Percentiles rank a stretch among this genome's conserved stretches.
phyloP scores from a whole-genome alignment of 2,329 filamentous ascomycete genomes.

The Diplodia scrobiculata region DNA sequence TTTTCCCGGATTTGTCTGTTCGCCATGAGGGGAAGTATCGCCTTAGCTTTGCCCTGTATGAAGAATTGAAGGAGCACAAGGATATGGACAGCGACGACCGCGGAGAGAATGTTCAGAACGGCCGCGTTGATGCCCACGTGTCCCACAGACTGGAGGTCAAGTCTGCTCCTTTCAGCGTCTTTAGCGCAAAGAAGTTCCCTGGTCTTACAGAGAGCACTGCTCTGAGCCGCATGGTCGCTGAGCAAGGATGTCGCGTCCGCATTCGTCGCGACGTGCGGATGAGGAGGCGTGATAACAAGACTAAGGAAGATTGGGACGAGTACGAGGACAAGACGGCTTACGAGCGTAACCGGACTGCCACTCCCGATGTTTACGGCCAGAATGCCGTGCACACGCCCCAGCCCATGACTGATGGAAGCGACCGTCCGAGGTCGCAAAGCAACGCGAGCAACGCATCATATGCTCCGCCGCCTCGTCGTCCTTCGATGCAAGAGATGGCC shows the following conservation, averaged over 20 bases:
- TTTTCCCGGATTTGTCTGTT: conserved; percentile 95
- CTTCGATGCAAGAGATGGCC: conserved; percentile 51
- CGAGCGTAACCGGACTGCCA: conserved; percentile 53
- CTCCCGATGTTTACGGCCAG: conserved; percentile 53
- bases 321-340: conserved; percentile 60
- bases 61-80: conserved; percentile 83
- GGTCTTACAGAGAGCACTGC: conserved; percentile 86
- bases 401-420: conserved; percentile 42
- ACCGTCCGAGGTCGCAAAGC: conserved; percentile 63
- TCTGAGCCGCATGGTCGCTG: conserved; percentile 85
- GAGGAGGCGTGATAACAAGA: conserved; percentile 77
- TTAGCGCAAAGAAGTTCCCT: conserved; percentile 97
- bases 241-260: conserved; percentile 94
- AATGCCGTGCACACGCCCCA: conserved; percentile 42
- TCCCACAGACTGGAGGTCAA: conserved; percentile 89
- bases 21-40: conserved; percentile 91
- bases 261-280: conserved; percentile 93
- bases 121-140: conserved; percentile 57
- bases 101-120: conserved; percentile 40
- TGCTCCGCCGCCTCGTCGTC: conserved; percentile 45
- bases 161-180: conserved; percentile 83
- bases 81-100: conserved; percentile 66
- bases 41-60: conserved; percentile 89
- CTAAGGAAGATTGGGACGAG: conserved; percentile 65
- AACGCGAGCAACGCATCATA: conserved; percentile 55